Evolutionary conservation across 345 rosid species (phyloP).

Genomic region (Moricandia arvensis): DNA sequence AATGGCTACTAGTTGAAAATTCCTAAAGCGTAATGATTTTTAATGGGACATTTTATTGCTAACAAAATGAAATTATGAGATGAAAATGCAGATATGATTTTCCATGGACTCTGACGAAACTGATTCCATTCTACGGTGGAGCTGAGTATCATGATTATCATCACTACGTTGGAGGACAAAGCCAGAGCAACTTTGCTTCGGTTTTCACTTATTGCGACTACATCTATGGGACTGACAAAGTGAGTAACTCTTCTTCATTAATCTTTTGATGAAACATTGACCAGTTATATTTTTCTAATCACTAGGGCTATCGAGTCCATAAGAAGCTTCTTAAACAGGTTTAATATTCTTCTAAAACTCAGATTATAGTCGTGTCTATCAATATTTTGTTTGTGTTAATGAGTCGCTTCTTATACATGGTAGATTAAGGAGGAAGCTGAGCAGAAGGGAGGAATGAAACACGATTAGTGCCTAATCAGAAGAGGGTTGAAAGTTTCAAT

Average conservation of each 20-base stretch:
- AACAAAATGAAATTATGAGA: not conserved
- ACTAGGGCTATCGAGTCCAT: constrained; percentile 32
- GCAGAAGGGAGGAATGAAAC: constrained; percentile 6
- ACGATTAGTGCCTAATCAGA: not conserved
- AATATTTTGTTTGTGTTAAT: not conserved
- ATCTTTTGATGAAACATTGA: not conserved
- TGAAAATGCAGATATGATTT: constrained; percentile 55
- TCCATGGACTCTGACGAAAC: constrained; percentile 67
- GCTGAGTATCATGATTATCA: constrained; percentile 87
- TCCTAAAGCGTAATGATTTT: not conserved
- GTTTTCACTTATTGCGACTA: constrained; percentile 85
- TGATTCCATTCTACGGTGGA: constrained; percentile 81
- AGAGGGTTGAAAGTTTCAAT: not conserved
- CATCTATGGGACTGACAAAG: constrained; percentile 85
- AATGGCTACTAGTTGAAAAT: not conserved
- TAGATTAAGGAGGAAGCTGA: constrained; percentile 15
- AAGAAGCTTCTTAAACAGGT: constrained; percentile 33
- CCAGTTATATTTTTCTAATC: not conserved
- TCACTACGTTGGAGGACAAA: constrained; percentile 84
- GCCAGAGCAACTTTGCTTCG: constrained; percentile 88
- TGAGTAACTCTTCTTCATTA: constrained; percentile 19
- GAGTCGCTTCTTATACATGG: not conserved
- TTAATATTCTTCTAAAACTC: not conserved
- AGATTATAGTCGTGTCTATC: not conserved
- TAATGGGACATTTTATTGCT: not conserved